phyloP scores from a whole-genome alignment of 2,329 filamentous ascomycete genomes.

The Xylaria sp. region DNA sequence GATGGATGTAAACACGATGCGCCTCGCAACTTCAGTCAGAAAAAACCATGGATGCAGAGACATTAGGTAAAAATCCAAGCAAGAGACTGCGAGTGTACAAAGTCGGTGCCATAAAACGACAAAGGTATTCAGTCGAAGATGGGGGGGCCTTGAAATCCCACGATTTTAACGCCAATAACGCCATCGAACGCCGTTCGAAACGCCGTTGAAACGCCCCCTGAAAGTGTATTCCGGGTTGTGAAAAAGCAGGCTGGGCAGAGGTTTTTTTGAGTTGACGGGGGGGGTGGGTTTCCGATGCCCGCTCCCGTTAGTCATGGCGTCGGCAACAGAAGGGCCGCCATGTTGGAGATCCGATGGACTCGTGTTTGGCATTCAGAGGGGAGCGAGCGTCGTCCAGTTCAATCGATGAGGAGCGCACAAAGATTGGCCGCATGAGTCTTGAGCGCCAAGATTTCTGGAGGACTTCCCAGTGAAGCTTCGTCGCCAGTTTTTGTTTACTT shows the following conservation, averaged over 20 bases:
- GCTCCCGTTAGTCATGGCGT: not conserved
- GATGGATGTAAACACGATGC: too few species aligned
- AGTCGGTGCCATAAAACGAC: too few species aligned
- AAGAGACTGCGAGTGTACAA: too few species aligned
- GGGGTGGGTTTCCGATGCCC: not conserved
- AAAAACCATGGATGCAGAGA: too few species aligned
- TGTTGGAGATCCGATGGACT: not conserved
- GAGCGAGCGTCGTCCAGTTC: not conserved
- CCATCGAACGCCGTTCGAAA: slow-evolving; percentile 24
- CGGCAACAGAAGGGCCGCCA: not conserved
- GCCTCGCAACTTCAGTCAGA: too few species aligned
- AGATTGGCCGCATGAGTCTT: not conserved
- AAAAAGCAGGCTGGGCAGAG: not conserved
- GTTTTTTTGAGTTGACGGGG: not conserved
- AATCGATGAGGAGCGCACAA: not conserved
- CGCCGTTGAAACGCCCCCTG: slow-evolving; percentile 25
- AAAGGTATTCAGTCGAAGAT: too few species aligned
- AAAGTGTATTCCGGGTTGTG: not conserved
- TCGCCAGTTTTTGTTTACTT: slow-evolving; percentile 44
- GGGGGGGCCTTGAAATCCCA: not conserved
- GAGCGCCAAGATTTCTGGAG: not conserved
- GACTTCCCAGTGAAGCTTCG: not conserved
- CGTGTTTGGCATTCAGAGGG: not conserved
- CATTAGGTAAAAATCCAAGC: too few species aligned
- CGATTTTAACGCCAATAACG: slow-evolving; percentile 3